phyloP scores from a whole-genome alignment of 345 rosid genomes.

The Hypericum androsaemum region DNA sequence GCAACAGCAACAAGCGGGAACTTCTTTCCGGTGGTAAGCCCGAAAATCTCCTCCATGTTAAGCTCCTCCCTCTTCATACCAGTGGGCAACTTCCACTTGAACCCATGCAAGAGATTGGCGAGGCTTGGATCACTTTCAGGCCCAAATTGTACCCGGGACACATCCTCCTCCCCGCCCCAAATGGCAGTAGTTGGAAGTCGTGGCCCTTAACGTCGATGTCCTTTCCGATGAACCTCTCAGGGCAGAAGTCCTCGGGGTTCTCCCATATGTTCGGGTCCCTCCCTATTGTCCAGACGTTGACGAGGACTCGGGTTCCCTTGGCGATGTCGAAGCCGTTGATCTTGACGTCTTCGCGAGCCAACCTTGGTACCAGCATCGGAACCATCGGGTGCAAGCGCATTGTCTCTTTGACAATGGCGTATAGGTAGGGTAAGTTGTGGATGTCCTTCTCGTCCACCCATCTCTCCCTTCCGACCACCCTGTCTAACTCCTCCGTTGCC shows the following conservation, averaged over 20 bases:
- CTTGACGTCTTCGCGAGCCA: too few species aligned
- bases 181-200: slow-evolving; percentile 49
- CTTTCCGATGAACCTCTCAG: slow-evolving; percentile 43
- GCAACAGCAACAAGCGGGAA: slow-evolving; percentile 31
- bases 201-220: slow-evolving; percentile 45
- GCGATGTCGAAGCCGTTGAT: slow-evolving; percentile 36
- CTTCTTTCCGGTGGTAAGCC: slow-evolving; percentile 42
- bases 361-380: slow-evolving; percentile 46
- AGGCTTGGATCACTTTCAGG: slow-evolving; percentile 48
- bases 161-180: slow-evolving; percentile 67
- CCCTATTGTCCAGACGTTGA: too few species aligned
- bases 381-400: slow-evolving; percentile 68
- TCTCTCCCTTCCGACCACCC: slow-evolving; percentile 40
- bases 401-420: slow-evolving; percentile 43
- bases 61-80: too few species aligned
- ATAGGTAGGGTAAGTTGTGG: slow-evolving; percentile 30
- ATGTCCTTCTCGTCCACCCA: slow-evolving; percentile 58
- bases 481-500: slow-evolving; percentile 49
- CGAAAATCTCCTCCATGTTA: slow-evolving; percentile 56
- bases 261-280: slow-evolving; percentile 54
- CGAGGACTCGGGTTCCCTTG: slow-evolving; percentile 35
- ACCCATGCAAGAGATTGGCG: slow-evolving; percentile 48
- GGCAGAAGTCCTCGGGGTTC: slow-evolving; percentile 37
- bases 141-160: slow-evolving; percentile 65
- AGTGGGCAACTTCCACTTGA: too few species aligned